These are phyloP conservation scores for Podila epigama DNA, from an alignment of 192 early-diverging fungal genomes.

Conservation along the genomic window DNA sequence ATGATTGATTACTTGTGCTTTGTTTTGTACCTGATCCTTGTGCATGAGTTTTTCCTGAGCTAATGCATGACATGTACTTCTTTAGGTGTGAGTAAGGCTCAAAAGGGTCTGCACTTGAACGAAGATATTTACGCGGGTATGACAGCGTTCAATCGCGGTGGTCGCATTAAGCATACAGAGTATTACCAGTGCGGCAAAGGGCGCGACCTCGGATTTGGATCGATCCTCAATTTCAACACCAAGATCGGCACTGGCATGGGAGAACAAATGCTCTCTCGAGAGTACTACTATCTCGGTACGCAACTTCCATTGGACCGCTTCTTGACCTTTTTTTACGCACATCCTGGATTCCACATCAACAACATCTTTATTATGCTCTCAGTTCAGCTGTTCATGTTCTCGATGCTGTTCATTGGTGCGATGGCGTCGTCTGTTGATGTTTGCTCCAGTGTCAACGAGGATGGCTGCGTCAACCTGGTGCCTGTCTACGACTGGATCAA, in stretches of 20 bases:
- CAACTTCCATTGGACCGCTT: slow-evolving; percentile 82
- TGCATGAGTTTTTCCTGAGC: neutral
- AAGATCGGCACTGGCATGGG: slow-evolving; percentile 90
- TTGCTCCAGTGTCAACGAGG: slow-evolving; percentile 61
- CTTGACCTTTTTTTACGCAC: slow-evolving; percentile 85
- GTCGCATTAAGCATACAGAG: slow-evolving; percentile 83
- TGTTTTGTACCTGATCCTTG: neutral
- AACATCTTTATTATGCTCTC: slow-evolving; percentile 84
- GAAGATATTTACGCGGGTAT: slow-evolving; percentile 92
- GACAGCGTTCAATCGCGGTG: slow-evolving; percentile 81
- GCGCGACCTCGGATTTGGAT: slow-evolving; percentile 84
- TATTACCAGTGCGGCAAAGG: slow-evolving; percentile 91
- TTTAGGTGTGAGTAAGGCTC: slow-evolving; percentile 76
- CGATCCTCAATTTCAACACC: slow-evolving; percentile 83
- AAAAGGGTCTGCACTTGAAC: slow-evolving; percentile 85
- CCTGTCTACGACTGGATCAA: slow-evolving; percentile 79
- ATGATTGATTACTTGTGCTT: neutral
- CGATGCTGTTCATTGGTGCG: slow-evolving; percentile 72
- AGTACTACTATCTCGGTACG: slow-evolving; percentile 85
- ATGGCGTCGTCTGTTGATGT: slow-evolving; percentile 62
- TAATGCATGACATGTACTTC: neutral
- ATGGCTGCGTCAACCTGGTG: slow-evolving; percentile 73
- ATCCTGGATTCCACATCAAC: slow-evolving; percentile 86
- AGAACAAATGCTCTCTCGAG: slow-evolving; percentile 85
- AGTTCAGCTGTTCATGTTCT: slow-evolving; percentile 79